Base-by-base conservation (phyloP, 2,329 filamentous ascomycete species). In the Colletotrichum agaves region DNA sequence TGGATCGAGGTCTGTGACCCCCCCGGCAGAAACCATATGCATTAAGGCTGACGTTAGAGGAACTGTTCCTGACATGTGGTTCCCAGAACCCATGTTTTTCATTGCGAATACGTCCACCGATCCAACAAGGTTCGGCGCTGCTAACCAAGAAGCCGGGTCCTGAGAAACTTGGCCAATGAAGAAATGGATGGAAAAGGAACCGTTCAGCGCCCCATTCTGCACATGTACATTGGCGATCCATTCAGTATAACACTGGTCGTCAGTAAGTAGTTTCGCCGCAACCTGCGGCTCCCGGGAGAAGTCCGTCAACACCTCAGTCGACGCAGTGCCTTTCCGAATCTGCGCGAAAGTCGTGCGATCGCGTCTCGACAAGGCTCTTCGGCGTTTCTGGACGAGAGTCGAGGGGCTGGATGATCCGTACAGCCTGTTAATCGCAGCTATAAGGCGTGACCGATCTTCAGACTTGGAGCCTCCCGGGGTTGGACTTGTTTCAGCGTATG, bases 191-290 rank as follows among this genome's bases (percentile, higher is more conserved):
- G 70, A 71, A 61, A 90, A 93, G 0, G 90, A 87, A 1, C 84
- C 86, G 11, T 85, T 81, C 8, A 91, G 77, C 2, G 87, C 87
- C 64, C 87, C 85, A 69, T 88, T 90, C 61, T 84, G 81, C 21
- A 90, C 87, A 15, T 82, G 80, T 49, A 94, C 84, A 72, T 91
- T 92, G 71, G 87, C 88, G 23, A 89, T 83, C 87, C 92, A 95
- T 72, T 94, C 85, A 5, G 81, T 82, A 72, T 89, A 88, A 10
- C 74, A 74, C 49, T 77, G 77, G 12, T 81, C 72, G 4, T 46
- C 49, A 4, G 39, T 50, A 3, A 46, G 13, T 3, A 53, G 17
- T 23, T 64, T 65, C n/a, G 55, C 23, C 19, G 49, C 21, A 21
- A 55, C 21, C 10, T 60, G 44, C 21, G 39, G 46, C 11, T 65